Percentiles rank a stretch among this genome's conserved stretches.
Evolutionary conservation across 768 basidiomycete species (phyloP).

Genomic region (Gymnopilus junonius): DNA sequence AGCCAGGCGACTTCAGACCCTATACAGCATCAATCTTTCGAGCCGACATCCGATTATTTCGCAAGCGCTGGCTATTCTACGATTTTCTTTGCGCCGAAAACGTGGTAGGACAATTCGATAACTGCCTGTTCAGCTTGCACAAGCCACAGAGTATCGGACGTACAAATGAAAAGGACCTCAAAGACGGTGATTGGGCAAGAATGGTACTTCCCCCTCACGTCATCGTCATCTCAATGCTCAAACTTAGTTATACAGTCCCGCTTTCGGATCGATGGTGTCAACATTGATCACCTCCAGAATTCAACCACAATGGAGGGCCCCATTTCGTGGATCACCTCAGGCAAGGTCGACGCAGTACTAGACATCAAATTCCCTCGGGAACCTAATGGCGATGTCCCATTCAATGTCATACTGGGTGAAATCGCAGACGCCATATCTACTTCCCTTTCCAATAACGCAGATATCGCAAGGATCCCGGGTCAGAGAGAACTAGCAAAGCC

Average conservation of each 20-base stretch:
- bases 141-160: slow-evolving; percentile 95
- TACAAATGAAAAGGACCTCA: slow-evolving; percentile 83
- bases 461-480: slow-evolving; percentile 72
- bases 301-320: slow-evolving; percentile 84
- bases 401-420: slow-evolving; percentile 87
- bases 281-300: slow-evolving; percentile 92
- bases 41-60: slow-evolving; percentile 80
- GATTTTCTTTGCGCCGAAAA: slow-evolving; percentile 94
- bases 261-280: slow-evolving; percentile 95
- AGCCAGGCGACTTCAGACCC: slow-evolving; percentile 91
- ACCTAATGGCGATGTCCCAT: slow-evolving; percentile 63
- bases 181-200: slow-evolving; percentile 82
- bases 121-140: slow-evolving; percentile 95
- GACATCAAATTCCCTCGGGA: slow-evolving; percentile 97
- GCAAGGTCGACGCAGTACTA: slow-evolving; percentile 94
- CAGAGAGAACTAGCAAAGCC: slow-evolving; percentile 88
- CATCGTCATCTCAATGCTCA: not conserved
- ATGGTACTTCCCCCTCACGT: slow-evolving; percentile 65
- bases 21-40: slow-evolving; percentile 93
- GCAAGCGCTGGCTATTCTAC: slow-evolving; percentile 96
- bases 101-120: slow-evolving; percentile 97
- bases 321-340: slow-evolving; percentile 97
- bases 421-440: slow-evolving; percentile 88
- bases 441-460: slow-evolving; percentile 48
- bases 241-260: slow-evolving; percentile 63